phyloP scores from a whole-genome alignment of 345 rosid species.

The Hibiscus mutabilis region DNA sequence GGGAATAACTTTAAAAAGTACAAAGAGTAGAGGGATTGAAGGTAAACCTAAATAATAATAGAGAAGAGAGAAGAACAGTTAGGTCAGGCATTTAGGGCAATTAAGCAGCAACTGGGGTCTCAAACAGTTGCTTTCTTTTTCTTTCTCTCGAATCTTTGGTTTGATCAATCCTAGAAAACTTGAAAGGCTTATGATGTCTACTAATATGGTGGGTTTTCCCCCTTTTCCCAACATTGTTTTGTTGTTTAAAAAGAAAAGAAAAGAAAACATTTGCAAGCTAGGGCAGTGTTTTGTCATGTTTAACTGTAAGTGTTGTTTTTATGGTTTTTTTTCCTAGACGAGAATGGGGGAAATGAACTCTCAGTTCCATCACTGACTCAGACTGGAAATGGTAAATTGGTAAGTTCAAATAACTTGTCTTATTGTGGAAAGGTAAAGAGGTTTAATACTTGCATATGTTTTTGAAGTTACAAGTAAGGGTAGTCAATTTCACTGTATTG shows the following conservation, averaged over 20 bases:
- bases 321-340: constrained; percentile 3
- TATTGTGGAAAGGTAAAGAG: constrained; percentile 17
- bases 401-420: not conserved
- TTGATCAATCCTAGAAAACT: constrained; percentile 32
- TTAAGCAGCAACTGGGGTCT: constrained; percentile 2
- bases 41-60: not conserved
- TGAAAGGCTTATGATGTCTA: constrained; percentile 28
- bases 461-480: too few species aligned
- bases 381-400: constrained; percentile 3
- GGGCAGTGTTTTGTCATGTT: constrained; percentile 7
- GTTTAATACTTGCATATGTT: not conserved
- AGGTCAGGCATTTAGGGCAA: not conserved
- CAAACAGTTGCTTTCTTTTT: constrained; percentile 2
- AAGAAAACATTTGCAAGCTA: not conserved
- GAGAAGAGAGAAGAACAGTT: constrained; percentile 7
- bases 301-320: not conserved
- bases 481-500: too few species aligned
- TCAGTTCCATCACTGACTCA: constrained; percentile 5
- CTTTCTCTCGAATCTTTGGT: constrained; percentile 11
- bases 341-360: constrained; percentile 19
- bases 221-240: constrained; percentile 4
- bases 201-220: constrained; percentile 13
- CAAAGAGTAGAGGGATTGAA: not conserved
- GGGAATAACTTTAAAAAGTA: not conserved
- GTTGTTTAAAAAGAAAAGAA: not conserved